phyloP scores from a whole-genome alignment of 148 eudicot species.

The Mesembryanthemum crystallinum region DNA sequence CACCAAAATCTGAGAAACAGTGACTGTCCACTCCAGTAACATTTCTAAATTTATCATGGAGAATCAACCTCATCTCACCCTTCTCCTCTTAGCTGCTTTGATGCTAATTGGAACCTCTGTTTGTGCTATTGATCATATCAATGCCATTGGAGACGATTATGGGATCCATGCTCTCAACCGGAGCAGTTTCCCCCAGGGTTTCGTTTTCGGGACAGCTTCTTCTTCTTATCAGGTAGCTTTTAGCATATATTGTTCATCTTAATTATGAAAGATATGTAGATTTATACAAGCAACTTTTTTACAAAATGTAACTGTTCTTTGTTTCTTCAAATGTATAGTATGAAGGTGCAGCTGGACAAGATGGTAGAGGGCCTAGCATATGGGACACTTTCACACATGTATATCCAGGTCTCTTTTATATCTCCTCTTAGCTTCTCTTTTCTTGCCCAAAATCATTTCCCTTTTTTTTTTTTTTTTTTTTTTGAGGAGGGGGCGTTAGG shows the following conservation, averaged over 20 bases:
- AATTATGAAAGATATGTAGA: too few species aligned
- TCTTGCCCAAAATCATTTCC: neutral
- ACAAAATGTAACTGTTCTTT: neutral
- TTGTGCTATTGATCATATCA: neutral
- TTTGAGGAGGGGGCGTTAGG: neutral
- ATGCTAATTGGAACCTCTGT: constrained; percentile 7
- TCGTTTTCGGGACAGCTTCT: constrained; percentile 38
- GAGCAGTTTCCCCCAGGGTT: constrained; percentile 27
- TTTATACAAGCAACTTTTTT: too few species aligned
- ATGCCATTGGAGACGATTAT: constrained; percentile 12
- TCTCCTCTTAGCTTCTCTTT: neutral
- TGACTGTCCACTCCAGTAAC: too few species aligned
- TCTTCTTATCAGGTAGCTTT: constrained; percentile 39
- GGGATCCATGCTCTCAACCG: constrained; percentile 28
- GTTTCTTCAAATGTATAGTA: constrained; percentile 19
- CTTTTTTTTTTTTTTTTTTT: neutral
- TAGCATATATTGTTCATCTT: neutral
- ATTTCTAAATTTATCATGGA: constrained; percentile 2
- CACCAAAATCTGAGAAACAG: too few species aligned
- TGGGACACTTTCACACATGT: constrained; percentile 42
- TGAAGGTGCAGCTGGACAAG: constrained; percentile 41
- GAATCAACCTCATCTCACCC: neutral
- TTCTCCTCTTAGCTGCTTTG: constrained; percentile 1
- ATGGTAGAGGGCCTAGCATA: constrained; percentile 35
- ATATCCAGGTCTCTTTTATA: constrained; percentile 26